phyloP scores from a whole-genome alignment of 768 basidiomycete genomes.

The Rhizopogon vinicolor region DNA sequence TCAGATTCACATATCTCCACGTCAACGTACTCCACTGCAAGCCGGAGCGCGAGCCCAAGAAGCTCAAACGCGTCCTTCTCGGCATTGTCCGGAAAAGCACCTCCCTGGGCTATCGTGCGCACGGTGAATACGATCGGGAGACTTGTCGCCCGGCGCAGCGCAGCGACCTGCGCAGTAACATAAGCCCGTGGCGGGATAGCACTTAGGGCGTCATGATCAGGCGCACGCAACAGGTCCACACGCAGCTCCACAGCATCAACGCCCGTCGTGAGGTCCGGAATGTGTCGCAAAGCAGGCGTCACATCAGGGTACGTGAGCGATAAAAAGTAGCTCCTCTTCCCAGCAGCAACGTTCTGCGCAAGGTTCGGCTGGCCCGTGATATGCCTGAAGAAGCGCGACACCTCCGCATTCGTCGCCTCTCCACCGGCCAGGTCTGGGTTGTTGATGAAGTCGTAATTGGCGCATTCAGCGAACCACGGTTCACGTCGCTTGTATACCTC shows the following conservation, averaged over 20 bases:
- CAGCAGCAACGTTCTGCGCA: conserved; percentile 44
- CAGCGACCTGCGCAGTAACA: conserved; percentile 76
- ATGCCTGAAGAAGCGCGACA: conserved; percentile 84
- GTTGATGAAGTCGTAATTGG: conserved; percentile 82
- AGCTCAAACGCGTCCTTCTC: conserved; percentile 70
- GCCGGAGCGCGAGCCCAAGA: conserved; percentile 69
- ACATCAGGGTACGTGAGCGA: conserved; percentile 91
- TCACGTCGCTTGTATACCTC: conserved; percentile 80
- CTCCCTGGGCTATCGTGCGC: conserved; percentile 84
- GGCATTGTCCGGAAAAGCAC: conserved; percentile 80
- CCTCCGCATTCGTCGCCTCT: conserved; percentile 40
- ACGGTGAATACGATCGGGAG: conserved; percentile 94
- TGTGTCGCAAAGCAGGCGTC: conserved; percentile 55
- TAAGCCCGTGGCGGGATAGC: conserved; percentile 65
- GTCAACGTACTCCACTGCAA: conserved; percentile 91
- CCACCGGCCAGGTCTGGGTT: conserved; percentile 36
- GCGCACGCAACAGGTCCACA: conserved; percentile 76
- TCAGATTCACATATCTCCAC: conserved; percentile 79
- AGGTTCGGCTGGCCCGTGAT: conserved; percentile 74
- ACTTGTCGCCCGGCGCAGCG: conserved; percentile 67
- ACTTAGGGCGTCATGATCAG: conserved; percentile 32
- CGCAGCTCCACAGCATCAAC: conserved; percentile 93
- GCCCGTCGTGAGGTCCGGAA: conserved; percentile 75
- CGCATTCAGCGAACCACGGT: conserved; percentile 84
- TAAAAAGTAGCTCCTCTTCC: conserved; percentile 84